Evolutionary conservation across 306 rosid species (phyloP), one percentile per base, ranked within the genome.

Genomic region (Leucaena leucocephala): DNA sequence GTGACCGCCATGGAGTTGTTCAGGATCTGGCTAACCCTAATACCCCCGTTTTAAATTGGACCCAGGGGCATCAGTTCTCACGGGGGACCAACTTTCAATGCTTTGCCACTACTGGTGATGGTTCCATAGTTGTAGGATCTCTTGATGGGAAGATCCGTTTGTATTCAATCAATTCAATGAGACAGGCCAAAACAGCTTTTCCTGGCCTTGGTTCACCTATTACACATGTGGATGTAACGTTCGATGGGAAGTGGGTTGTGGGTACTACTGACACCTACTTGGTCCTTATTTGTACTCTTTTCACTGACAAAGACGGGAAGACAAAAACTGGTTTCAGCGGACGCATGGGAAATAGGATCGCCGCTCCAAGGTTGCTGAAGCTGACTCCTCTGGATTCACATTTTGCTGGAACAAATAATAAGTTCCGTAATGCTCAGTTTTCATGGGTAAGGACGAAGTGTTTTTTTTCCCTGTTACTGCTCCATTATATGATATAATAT

Each of bases 31-130:
- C 91, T 21, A 79, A 45, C 57, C 74, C 96, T 17, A 84, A 72
- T 61, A 64, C 83, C 14, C 98, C 98, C 36, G 91, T 93, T 66
- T 87, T 96, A 82, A 89, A 88, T 84, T 96, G 99, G 99, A 86
- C 92, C 3, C 97, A 93, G 67, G 99, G 99, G 49, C 99, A 96
- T 83, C 98, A 96, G 44, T 93, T 96, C 71, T 91, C 98, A 0
- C 86, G 98, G 75, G 99, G 99, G 40, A 96, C 98, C 9, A 96
- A 93, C 70, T 96, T 96, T 80, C 99, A 96, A 80, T 88, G 94
- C 91, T 96, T 96, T 89, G 98, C 99, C 10, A 91, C 94, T 36
- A 88, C 98, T 0, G 99, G 99, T 34, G 98, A 96, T 82, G 99
- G 98, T 22, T 93, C 99, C 44, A 89, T 96, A 76, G 99, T 88